Evolutionary conservation across 805 yeast species (phyloP), one percentile per base, ranked within the genome.

Genomic region (Saccharomycopsis amapae): DNA sequence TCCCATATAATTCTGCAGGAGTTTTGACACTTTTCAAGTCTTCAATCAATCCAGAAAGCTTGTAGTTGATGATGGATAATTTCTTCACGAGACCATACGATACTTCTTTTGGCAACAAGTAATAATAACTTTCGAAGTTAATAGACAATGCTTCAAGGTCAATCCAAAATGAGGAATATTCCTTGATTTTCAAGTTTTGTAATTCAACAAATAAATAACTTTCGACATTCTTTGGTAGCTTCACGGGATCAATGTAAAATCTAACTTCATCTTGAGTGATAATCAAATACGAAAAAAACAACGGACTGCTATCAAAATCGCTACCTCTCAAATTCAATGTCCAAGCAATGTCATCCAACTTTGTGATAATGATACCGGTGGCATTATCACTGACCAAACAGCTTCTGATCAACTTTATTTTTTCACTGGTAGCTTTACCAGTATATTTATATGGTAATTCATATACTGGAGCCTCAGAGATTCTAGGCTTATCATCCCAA

Each of bases 281-380:
- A 1, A 74, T 61, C 1, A 76, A 66, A 55, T 79, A 84, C 4
- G 90, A 69, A 62, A 79, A 87, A 60, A 90, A 93, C 1, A 88
- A 89, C 0, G 97, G 97, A 56, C 81, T 81, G 59, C 72, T 88
- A 2, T 80, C 81, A 47, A 90, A 80, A 60, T 90, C 97, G 17
- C 72, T 74, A 5, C 71, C 69, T 53, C 98, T 77, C 46, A 90
- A 66, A 59, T 90, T 90, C 59, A 88, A 73, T 33, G 86, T 64
- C 96, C 96, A 89, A 4, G 95, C 93, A 51, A 88, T 77, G 54
- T 89, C 96, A 65, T 90, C 97, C 42, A 89, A 64, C 2, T 88
- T 79, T 12, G 80, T 70, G 3, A 85, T 68, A 13, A 88, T 12
- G 56, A 51, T 43, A 6, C 52, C 52, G 24, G 42, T 53, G 7